Base-by-base conservation (phyloP, 2,329 filamentous ascomycete species). In the Penicillium sp. region DNA sequence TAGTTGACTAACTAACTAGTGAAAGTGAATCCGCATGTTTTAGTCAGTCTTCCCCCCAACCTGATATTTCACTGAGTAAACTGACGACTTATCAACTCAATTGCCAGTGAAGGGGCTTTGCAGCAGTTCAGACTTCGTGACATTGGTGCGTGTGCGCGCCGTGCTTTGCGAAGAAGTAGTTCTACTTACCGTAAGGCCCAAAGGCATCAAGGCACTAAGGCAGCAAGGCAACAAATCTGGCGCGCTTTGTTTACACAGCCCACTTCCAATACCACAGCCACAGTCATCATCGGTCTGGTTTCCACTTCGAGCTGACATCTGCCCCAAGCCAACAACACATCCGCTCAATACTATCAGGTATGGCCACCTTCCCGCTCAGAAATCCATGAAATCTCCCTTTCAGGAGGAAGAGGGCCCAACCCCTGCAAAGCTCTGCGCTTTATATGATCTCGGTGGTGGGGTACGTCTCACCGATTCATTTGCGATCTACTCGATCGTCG, bases 401-500 rank as follows among this genome's bases (percentile, higher is more conserved):
- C 51, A 25, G 35, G 51, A 25, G 51, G 51, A 53, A 38, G 51
- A 37, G 51, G 51, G 51, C 51, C 51, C 51, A 53, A 53, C 51
- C 51, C 55, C 55, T 26, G 55, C 55, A 13, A 43, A 56, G 28
- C 28, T 55, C 10, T 62, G 60, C 46, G 57, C 60, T 42, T 51
- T 22, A 14, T 57, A 55, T 7, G 58, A 61, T 25, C 3, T 38
- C n/a, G 51, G 58, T 28, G 58, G 61, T 16, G 61, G 61, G 54
- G 61, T 63, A 19, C 30, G 28, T 19, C 16, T 60, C 16, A 45
- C 42, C 7, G 58, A 63, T 45, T 16, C 54, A 3, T 63, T 63
- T 19, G 53, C 49, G 16, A 58, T 60, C 13, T 61, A 62, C n/a
- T 62, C 60, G n/a, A 11, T 62, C 45, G 57, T 60, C 48, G 60